These are phyloP conservation scores for Zygosaccharomyces bailii DNA, from an alignment of 805 yeast genomes.

Conservation along the genomic window DNA sequence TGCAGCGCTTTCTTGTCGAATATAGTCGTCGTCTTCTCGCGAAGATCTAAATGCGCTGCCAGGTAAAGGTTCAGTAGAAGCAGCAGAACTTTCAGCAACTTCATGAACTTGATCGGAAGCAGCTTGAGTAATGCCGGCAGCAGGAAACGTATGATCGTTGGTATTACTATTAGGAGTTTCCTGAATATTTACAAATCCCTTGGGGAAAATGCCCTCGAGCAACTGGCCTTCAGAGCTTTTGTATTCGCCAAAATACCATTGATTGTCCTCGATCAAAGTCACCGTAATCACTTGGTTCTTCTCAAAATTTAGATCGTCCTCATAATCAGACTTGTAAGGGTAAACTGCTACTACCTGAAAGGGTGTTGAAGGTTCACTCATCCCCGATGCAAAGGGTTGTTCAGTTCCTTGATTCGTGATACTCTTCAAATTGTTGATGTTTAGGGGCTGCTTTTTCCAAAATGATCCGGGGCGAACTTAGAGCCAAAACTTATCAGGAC, in stretches of 20 bases:
- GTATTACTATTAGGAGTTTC: background rate
- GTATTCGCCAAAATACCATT: conserved; percentile 81
- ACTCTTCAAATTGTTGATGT: background rate
- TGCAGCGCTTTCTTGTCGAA: background rate
- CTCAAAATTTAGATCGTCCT: conserved; percentile 75
- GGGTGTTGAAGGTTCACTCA: conserved; percentile 43
- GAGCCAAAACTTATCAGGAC: background rate
- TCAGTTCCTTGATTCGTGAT: background rate
- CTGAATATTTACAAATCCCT: conserved; percentile 60
- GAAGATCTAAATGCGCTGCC: too few relatives aligned
- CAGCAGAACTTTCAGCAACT: too few relatives aligned
- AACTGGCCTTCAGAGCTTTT: conserved; percentile 40
- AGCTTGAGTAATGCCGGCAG: background rate
- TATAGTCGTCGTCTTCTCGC: too few relatives aligned
- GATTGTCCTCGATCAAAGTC: conserved; percentile 78
- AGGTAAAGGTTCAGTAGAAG: background rate
- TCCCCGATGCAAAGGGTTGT: conserved; percentile 5
- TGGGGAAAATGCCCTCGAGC: conserved; percentile 80
- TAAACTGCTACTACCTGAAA: conserved; percentile 66
- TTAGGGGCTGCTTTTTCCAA: conserved; percentile 5
- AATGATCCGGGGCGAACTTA: background rate
- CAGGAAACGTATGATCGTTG: too few relatives aligned
- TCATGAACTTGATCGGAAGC: too few relatives aligned
- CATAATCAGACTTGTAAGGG: conserved; percentile 66
- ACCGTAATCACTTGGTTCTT: conserved; percentile 72